Percentiles rank a stretch among this genome's conserved stretches.
phyloP scores from a whole-genome alignment of 331 rosid species.

The Malus hybrid region DNA sequence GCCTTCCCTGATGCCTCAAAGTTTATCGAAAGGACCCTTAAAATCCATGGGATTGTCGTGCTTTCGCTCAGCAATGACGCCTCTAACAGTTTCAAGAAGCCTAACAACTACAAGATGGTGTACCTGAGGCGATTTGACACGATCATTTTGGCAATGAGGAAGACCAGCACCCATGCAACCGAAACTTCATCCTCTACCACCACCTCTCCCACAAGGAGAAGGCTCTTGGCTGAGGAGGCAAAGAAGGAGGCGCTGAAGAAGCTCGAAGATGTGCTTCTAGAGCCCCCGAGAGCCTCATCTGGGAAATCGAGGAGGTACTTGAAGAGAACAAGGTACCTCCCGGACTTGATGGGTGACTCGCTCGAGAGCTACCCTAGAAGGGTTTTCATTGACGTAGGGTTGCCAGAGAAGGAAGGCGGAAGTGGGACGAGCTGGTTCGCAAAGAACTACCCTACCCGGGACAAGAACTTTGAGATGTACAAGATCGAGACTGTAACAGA shows the following conservation, averaged over 20 bases:
- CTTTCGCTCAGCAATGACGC: conserved; percentile 15
- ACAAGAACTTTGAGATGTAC: conserved; percentile 57
- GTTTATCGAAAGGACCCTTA: conserved; percentile 41
- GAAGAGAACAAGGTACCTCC: conserved; percentile 51
- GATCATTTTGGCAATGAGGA: conserved; percentile 43
- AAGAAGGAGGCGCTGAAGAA: conserved; percentile 58
- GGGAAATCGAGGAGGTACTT: conserved; percentile 42
- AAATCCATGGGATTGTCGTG: conserved; percentile 27
- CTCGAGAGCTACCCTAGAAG: conserved; percentile 58
- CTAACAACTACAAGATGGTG: conserved; percentile 31
- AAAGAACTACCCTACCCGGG: conserved; percentile 55
- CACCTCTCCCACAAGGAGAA: conserved; percentile 17
- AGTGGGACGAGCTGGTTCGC: conserved; percentile 47
- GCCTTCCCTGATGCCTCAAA: conserved; percentile 14
- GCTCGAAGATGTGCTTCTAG: conserved; percentile 67
- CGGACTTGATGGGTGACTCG: conserved; percentile 67
- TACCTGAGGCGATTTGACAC: conserved; percentile 29
- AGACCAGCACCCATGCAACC: background rate
- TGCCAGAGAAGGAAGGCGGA: conserved; percentile 42
- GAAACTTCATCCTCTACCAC: background rate
- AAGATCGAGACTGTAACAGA: conserved; percentile 42
- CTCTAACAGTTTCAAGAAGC: conserved; percentile 3
- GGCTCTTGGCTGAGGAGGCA: conserved; percentile 28
- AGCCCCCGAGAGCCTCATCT: conserved; percentile 70
- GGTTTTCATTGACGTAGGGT: conserved; percentile 66